Percentiles rank a stretch among this genome's conserved stretches.
phyloP scores from a whole-genome alignment of 2,329 filamentous ascomycete species.

The Didymella lethalis region DNA sequence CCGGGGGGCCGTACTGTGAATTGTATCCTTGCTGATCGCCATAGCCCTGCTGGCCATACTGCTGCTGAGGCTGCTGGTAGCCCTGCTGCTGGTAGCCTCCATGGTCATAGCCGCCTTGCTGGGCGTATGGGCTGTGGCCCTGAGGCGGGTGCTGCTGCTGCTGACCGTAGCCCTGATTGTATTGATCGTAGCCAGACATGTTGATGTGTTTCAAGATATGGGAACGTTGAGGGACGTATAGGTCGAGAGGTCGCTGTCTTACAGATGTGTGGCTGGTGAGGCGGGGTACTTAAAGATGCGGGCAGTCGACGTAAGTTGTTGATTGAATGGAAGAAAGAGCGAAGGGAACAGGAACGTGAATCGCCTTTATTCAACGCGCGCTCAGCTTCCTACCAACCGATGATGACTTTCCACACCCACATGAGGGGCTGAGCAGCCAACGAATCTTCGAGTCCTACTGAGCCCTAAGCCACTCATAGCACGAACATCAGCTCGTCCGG shows the following conservation, averaged over 20 bases:
- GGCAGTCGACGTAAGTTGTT: slow-evolving; percentile 20
- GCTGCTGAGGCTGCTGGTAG: slow-evolving; percentile 44
- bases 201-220: slow-evolving; percentile 16
- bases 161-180: slow-evolving; percentile 47
- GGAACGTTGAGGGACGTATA: background rate
- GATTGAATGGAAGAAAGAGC: slow-evolving; percentile 12
- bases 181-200: slow-evolving; percentile 63
- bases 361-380: slow-evolving; percentile 30
- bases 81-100: slow-evolving; percentile 40
- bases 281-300: slow-evolving; percentile 19
- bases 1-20: slow-evolving; percentile 56
- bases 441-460: slow-evolving; percentile 39
- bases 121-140: slow-evolving; percentile 40
- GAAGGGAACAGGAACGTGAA: slow-evolving; percentile 24
- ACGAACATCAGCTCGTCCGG: slow-evolving; percentile 26
- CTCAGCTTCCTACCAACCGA: slow-evolving; percentile 27
- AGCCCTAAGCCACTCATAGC: slow-evolving; percentile 39
- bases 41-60: slow-evolving; percentile 44
- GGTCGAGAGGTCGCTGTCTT: slow-evolving; percentile 1
- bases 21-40: slow-evolving; percentile 44
- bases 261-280: slow-evolving; percentile 3
- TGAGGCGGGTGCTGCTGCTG: slow-evolving; percentile 49
- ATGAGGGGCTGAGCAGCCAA: slow-evolving; percentile 40
- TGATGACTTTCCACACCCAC: slow-evolving; percentile 35
- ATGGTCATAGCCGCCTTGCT: slow-evolving; percentile 45